phyloP scores from a whole-genome alignment of 768 basidiomycete genomes.

The Boletus sp. region DNA sequence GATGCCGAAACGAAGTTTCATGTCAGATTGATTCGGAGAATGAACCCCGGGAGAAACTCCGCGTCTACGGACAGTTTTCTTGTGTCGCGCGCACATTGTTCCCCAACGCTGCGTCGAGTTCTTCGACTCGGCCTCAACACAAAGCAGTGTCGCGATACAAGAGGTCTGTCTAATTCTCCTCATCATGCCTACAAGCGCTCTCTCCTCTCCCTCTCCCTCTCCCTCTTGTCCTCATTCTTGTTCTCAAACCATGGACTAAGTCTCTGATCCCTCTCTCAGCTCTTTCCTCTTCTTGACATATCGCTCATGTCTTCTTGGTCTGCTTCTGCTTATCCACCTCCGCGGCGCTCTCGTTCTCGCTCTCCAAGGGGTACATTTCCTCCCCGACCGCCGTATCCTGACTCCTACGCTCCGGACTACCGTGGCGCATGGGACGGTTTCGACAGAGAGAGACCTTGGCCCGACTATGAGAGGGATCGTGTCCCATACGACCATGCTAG shows the following conservation, averaged over 20 bases:
- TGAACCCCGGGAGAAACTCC: slow-evolving; percentile 15
- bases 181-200: slow-evolving; percentile 76
- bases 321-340: slow-evolving; percentile 64
- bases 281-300: slow-evolving; percentile 30
- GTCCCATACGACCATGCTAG: slow-evolving; percentile 63
- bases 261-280: slow-evolving; percentile 48
- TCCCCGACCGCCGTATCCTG: slow-evolving; percentile 53
- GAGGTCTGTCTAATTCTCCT: slow-evolving; percentile 81
- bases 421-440: slow-evolving; percentile 67
- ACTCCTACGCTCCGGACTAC: slow-evolving; percentile 56
- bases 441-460: slow-evolving; percentile 68
- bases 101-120: slow-evolving; percentile 38
- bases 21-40: slow-evolving; percentile 26
- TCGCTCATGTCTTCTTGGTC: slow-evolving; percentile 75
- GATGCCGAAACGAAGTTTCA: slow-evolving; percentile 9
- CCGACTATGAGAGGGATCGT: slow-evolving; percentile 66
- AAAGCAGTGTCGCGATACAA: slow-evolving; percentile 51
- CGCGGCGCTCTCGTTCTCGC: slow-evolving; percentile 80
- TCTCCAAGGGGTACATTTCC: slow-evolving; percentile 59
- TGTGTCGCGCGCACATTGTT: slow-evolving; percentile 64
- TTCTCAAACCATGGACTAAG: slow-evolving; percentile 42
- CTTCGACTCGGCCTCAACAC: slow-evolving; percentile 32
- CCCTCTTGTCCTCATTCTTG: slow-evolving; percentile 52
- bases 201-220: slow-evolving; percentile 60
- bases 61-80: slow-evolving; percentile 14